These are phyloP conservation scores for Penicillium frequentans DNA, from an alignment of 2,329 filamentous ascomycete genomes.

Conservation along the genomic window DNA sequence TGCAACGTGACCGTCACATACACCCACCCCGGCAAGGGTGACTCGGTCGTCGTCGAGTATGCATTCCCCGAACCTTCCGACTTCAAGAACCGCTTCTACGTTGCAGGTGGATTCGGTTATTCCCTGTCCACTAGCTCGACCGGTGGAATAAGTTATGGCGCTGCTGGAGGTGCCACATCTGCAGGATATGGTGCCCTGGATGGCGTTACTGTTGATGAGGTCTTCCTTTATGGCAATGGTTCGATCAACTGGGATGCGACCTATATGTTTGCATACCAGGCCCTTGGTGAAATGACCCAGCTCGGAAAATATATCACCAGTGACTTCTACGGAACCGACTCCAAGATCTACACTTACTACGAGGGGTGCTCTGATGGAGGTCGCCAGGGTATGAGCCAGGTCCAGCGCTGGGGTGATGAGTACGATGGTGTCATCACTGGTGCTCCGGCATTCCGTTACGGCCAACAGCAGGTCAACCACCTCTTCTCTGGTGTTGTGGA, in stretches of 20 bases:
- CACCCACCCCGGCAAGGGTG: slow-evolving; percentile 43
- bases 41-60: slow-evolving; percentile 38
- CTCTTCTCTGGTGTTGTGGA: slow-evolving; percentile 41
- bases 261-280: slow-evolving; percentile 47
- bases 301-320: slow-evolving; percentile 47
- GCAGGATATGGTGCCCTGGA: slow-evolving; percentile 48
- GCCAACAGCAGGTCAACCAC: slow-evolving; percentile 47
- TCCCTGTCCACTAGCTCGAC: slow-evolving; percentile 36
- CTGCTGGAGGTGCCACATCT: slow-evolving; percentile 42
- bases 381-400: slow-evolving; percentile 52
- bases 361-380: slow-evolving; percentile 58
- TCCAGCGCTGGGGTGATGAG: slow-evolving; percentile 51
- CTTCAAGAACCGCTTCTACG: slow-evolving; percentile 48
- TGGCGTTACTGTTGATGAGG: slow-evolving; percentile 32
- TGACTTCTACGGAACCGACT: slow-evolving; percentile 38
- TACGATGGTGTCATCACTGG: slow-evolving; percentile 50
- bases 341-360: slow-evolving; percentile 49
- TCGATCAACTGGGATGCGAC: slow-evolving; percentile 37
- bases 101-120: slow-evolving; percentile 46
- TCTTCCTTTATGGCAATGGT: slow-evolving; percentile 49
- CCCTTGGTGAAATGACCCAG: slow-evolving; percentile 52
- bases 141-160: slow-evolving; percentile 45
- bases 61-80: slow-evolving; percentile 35
- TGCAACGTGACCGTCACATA: slow-evolving; percentile 49
- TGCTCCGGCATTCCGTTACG: slow-evolving; percentile 49